Percentiles rank a stretch among this genome's conserved stretches.
Evolutionary conservation across 192 early-diverging fungal genomes (phyloP).

Genomic region (Entomortierella lignicola): DNA sequence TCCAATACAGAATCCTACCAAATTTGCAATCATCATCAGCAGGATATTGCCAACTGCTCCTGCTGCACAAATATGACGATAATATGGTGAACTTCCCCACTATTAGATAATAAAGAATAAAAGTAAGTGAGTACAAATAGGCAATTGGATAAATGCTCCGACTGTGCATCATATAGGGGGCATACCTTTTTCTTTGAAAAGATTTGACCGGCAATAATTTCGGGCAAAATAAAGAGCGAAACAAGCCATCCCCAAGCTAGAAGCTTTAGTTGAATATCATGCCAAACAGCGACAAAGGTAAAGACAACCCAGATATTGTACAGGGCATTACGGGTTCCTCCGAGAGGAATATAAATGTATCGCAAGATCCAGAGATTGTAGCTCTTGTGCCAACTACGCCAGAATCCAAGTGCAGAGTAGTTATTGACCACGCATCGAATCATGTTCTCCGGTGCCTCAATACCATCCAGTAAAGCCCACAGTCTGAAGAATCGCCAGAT

Average conservation of each 20-base stretch:
- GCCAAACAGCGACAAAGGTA: slow-evolving; percentile 98
- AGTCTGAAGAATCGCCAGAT: slow-evolving; percentile 98
- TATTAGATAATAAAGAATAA: slow-evolving; percentile 54
- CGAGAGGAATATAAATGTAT: slow-evolving; percentile 94
- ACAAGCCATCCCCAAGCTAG: slow-evolving; percentile 96
- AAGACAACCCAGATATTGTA: slow-evolving; percentile 91
- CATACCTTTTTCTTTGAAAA: slow-evolving; percentile 64
- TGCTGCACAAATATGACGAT: slow-evolving; percentile 81
- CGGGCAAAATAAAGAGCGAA: slow-evolving; percentile 87
- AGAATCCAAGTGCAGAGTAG: slow-evolving; percentile 93
- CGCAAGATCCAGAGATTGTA: slow-evolving; percentile 93
- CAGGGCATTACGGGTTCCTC: slow-evolving; percentile 74
- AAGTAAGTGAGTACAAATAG: slow-evolving; percentile 26
- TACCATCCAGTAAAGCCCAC: slow-evolving; percentile 94
- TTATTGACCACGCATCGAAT: slow-evolving; percentile 96
- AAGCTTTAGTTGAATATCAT: slow-evolving; percentile 88
- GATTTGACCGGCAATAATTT: slow-evolving; percentile 71
- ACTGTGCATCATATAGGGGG: too few relatives aligned
- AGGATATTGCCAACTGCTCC: slow-evolving; percentile 91
- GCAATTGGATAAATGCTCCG: too few relatives aligned
- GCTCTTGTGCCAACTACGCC: slow-evolving; percentile 96
- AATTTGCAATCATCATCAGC: slow-evolving; percentile 94
- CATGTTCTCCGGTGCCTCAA: slow-evolving; percentile 95
- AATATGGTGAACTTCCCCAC: slow-evolving; percentile 69
- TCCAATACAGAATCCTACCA: slow-evolving; percentile 95